A percentile compares a stretch with the other conserved stretches of the same genome.
These are phyloP conservation scores for Dactylonectria estremocensis DNA, from an alignment of 2,329 filamentous ascomycete species.

Conservation along the genomic window DNA sequence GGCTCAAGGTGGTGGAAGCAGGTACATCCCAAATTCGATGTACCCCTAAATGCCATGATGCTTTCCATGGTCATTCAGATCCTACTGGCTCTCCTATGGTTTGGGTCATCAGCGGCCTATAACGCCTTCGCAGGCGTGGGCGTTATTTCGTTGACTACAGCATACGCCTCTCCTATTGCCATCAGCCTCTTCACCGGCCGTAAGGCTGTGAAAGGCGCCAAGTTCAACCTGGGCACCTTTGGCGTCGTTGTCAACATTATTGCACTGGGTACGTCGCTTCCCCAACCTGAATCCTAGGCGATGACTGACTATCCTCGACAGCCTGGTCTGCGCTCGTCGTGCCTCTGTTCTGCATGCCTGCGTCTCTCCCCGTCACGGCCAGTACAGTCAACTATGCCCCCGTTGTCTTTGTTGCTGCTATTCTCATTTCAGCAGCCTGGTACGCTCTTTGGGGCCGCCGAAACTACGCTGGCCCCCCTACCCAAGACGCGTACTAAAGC, in stretches of 20 bases:
- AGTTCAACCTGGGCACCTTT: slow-evolving; percentile 74
- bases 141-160: slow-evolving; percentile 78
- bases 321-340: slow-evolving; percentile 79
- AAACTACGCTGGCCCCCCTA: too few species aligned
- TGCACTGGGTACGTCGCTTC: slow-evolving; percentile 69
- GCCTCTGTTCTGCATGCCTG: slow-evolving; percentile 82
- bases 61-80: slow-evolving; percentile 77
- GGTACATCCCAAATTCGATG: slow-evolving; percentile 73
- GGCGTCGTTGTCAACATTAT: slow-evolving; percentile 75
- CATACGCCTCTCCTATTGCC: slow-evolving; percentile 78
- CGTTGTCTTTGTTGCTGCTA: too few species aligned
- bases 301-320: slow-evolving; percentile 55
- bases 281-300: not conserved
- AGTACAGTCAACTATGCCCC: slow-evolving; percentile 80
- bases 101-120: slow-evolving; percentile 79
- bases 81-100: slow-evolving; percentile 76
- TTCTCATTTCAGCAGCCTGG: too few species aligned
- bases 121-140: slow-evolving; percentile 80
- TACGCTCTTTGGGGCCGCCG: too few species aligned
- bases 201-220: slow-evolving; percentile 69
- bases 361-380: slow-evolving; percentile 70
- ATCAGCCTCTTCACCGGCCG: slow-evolving; percentile 75
- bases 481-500: too few species aligned
- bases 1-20: slow-evolving; percentile 73
- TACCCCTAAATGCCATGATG: slow-evolving; percentile 82